Evolutionary conservation across 2,329 filamentous ascomycete species (phyloP), one percentile per base, ranked within the genome.

Genomic region (Aspergillus sp.): DNA sequence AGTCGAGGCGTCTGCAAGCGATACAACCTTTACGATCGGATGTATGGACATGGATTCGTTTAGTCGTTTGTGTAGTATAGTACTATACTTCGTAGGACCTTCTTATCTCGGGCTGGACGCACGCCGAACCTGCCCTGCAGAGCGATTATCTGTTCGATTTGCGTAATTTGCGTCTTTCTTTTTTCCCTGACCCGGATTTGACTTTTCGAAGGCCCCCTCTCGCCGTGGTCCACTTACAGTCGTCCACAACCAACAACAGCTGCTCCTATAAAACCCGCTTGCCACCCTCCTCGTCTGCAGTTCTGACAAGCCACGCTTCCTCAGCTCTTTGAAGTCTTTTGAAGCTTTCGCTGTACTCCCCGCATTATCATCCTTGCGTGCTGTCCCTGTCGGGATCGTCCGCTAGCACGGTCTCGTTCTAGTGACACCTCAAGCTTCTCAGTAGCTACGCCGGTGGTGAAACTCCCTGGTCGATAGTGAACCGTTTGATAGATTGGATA

Each of bases 391-490:
- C 17, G 16, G 40, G 40, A 19, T 19, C 17, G 7, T 17, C 16
- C 19, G 35, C 16, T 17, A 38, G 35, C 14, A 38, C 35, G 9
- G 35, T 38, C 13, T n/a, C 16, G 6, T 17, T 7, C 35, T 7
- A 38, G 35, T 38, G 13, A 38, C 35, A 17, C 16, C 40, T n/a
- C n/a, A n/a, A 13, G 17, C 13, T 10, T 45, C 49, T 49, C 53
- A 58, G 58, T 57, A 56, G 45, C 57, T 54, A 52, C 58, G 49
- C 59, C 57, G 49, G 60, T 46, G 60, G 59, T 58, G 47, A 53
- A 55, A 58, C 43, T 57, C 57, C 60, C 59, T 57, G 57, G 60
- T 56, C 41, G 52, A 53, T 53, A 50, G 54, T 57, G 54, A 53
- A 57, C 47, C 40, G 45, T 45, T 49, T 17, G 13, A 45, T 33